phyloP scores from a whole-genome alignment of 1,139 yeast species.

The Suhomyces yuchorum region DNA sequence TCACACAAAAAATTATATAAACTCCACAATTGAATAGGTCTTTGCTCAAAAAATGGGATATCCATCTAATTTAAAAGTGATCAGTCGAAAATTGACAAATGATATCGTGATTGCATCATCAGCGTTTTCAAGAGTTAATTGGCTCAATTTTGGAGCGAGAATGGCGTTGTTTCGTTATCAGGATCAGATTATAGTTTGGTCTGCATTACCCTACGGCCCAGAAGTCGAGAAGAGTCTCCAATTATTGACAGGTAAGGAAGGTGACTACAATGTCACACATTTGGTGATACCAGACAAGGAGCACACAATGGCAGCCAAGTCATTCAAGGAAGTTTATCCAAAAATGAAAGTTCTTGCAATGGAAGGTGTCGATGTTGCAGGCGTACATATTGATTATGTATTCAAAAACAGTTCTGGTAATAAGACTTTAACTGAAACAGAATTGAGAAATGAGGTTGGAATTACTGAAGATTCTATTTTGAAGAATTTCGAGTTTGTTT shows the following conservation, averaged over 20 bases:
- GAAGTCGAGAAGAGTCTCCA: conserved; percentile 44
- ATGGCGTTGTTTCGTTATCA: conserved; percentile 52
- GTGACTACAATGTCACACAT: conserved; percentile 39
- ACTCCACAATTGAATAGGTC: not conserved
- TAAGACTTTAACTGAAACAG: conserved; percentile 26
- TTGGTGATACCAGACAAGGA: conserved; percentile 56
- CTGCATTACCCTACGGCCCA: conserved; percentile 62
- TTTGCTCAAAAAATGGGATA: conserved; percentile 28
- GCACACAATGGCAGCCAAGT: conserved; percentile 58
- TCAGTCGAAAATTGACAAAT: conserved; percentile 48
- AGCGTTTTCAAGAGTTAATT: conserved; percentile 43
- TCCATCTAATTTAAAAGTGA: conserved; percentile 40
- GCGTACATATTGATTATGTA: conserved; percentile 32
- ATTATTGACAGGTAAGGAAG: conserved; percentile 30
- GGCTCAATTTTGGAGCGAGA: conserved; percentile 60
- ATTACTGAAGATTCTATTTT: conserved; percentile 21
- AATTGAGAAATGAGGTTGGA: conserved; percentile 26
- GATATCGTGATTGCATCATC: conserved; percentile 52
- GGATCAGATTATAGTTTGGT: conserved; percentile 53
- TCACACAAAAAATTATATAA: not conserved
- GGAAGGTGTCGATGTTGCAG: conserved; percentile 34
- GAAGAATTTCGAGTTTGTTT: conserved; percentile 29
- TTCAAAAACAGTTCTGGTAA: conserved; percentile 32
- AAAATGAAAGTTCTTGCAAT: conserved; percentile 51
- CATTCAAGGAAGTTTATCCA: conserved; percentile 55